Evolutionary conservation across 2,329 filamentous ascomycete genomes (phyloP), one percentile per base, ranked within the genome.

Genomic region (Aspergillus sp.): DNA sequence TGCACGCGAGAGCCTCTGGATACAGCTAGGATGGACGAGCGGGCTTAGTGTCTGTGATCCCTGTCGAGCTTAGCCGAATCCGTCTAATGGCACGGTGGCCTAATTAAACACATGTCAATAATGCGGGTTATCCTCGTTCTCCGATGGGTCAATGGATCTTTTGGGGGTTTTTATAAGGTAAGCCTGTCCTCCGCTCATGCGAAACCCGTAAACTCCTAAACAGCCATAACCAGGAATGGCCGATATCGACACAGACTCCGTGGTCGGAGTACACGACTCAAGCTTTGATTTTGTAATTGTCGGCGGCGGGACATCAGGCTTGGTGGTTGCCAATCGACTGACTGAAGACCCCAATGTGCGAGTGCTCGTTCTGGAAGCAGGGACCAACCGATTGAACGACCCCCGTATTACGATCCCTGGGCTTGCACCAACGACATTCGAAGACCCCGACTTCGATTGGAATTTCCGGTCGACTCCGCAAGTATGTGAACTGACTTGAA

Each of bases 281-380:
- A 26, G 18, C 41, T 57, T 54, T 20, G 57, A 59, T 50, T 59
- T 54, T 12, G 20, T 57, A 4, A 48, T 57, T 17, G 15, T 73
- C 32, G 72, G 71, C 11, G 71, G 65, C 18, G 72, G 71, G 7
- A 71, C 68, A 20, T 65, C 65, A 15, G 72, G 71, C 8, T 62
- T 73, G 6, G 68, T 69, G 4, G 48, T 73, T 6, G 71, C 71
- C n/a, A 62, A 60, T 26, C 66, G 71, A 3, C 60, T 74, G 11
- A 70, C 64, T 17, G 67, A 71, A 42, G 59, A 73, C 51, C 38
- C 64, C 8, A 55, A 59, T 15, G n/a, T 60, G 3, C 64, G 53
- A 4, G 68, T 74, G 6, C 52, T 70, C 3, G 61, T 72, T 13
- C 56, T 74, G 26, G 71, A 74, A 58, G 66, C 66, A 11, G 68